phyloP scores from a whole-genome alignment of 78 protist species.

The Dictyostelium brefeldianum region DNA sequence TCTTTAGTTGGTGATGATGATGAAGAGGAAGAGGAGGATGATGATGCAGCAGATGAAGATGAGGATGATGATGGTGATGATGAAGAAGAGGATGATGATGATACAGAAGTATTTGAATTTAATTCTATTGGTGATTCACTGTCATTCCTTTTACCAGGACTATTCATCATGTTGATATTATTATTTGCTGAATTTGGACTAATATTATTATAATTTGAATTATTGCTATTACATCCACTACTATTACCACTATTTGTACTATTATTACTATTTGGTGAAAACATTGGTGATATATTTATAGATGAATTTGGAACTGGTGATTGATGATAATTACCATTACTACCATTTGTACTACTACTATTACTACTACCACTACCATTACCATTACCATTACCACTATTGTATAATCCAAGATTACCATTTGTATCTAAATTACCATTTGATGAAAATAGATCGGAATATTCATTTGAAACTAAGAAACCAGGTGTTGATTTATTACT shows the following conservation, averaged over 20 bases:
- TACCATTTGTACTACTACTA: not conserved
- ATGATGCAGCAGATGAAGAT: not conserved
- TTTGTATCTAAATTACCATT: too few relatives aligned
- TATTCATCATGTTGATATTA: not conserved
- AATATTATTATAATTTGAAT: not conserved
- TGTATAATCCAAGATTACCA: not conserved
- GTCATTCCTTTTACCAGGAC: not conserved
- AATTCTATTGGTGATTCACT: constrained; percentile 3
- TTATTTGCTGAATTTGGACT: not conserved
- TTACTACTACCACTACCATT: not conserved
- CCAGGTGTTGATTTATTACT: too few relatives aligned
- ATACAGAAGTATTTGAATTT: not conserved
- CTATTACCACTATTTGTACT: not conserved
- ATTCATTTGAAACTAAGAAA: too few relatives aligned
- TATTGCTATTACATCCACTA: not conserved
- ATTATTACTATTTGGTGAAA: not conserved
- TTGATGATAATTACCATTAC: not conserved
- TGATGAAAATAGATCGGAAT: too few relatives aligned
- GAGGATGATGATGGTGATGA: not conserved
- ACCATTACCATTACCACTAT: not conserved
- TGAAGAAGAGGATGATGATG: not conserved
- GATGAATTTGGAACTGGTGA: not conserved
- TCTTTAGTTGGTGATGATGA: not conserved
- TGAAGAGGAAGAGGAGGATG: not conserved
- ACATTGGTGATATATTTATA: not conserved